These are phyloP conservation scores for Trichoderma sp. DNA, from an alignment of 2,329 filamentous ascomycete genomes.

Conservation along the genomic window DNA sequence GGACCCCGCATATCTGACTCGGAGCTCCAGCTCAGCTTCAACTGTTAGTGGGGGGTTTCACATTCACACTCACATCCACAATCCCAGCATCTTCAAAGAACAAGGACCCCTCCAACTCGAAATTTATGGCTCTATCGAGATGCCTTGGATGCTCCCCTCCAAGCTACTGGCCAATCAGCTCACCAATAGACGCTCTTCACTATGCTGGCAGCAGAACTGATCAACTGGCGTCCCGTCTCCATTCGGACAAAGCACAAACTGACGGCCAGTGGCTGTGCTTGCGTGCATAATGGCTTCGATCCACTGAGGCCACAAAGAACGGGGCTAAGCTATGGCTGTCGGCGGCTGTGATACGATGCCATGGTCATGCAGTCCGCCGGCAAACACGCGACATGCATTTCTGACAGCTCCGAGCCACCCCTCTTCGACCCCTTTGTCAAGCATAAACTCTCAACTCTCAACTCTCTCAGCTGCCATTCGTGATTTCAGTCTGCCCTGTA, in stretches of 20 bases:
- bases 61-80: background rate
- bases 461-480: background rate
- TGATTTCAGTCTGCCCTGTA: background rate
- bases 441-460: background rate
- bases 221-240: background rate
- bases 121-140: background rate
- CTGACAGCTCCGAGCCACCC: constrained; percentile 10
- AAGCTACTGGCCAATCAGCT: background rate
- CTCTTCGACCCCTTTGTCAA: constrained; percentile 4
- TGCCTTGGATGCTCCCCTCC: background rate
- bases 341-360: constrained; percentile 14
- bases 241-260: background rate
- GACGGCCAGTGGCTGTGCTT: constrained; percentile 16
- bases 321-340: background rate
- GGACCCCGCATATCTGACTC: background rate
- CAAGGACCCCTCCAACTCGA: background rate
- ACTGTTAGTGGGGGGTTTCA: background rate
- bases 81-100: background rate
- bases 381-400: constrained; percentile 5
- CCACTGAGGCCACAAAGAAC: constrained; percentile 16
- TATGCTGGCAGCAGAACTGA: background rate
- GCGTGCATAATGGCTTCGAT: constrained; percentile 7
- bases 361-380: background rate
- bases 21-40: background rate
- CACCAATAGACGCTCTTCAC: background rate